Evolutionary conservation across 345 rosid genomes (phyloP).

Genomic region (Corchorus olitorius): DNA sequence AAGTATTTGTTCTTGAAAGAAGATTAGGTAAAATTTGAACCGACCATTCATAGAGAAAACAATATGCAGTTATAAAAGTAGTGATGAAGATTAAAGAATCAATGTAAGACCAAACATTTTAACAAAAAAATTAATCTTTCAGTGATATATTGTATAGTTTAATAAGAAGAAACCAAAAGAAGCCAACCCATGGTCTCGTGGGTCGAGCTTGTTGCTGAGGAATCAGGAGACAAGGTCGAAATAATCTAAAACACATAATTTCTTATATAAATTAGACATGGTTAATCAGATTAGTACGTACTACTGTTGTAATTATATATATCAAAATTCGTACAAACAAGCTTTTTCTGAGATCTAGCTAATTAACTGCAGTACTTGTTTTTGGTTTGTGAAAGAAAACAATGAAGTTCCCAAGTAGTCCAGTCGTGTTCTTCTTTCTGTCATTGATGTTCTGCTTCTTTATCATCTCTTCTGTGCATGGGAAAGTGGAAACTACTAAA

Average conservation of each 20-base stretch:
- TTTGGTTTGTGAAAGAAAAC: not conserved
- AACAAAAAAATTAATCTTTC: not conserved
- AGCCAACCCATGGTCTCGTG: conserved; percentile 30
- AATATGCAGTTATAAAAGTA: not conserved
- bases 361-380: too few species aligned
- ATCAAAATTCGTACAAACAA: not conserved
- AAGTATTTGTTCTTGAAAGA: too few species aligned
- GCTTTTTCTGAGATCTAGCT: not conserved
- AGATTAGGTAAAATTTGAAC: too few species aligned
- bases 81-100: not conserved
- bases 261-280: not conserved
- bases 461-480: conserved; percentile 10
- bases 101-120: not conserved
- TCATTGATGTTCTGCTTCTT: conserved; percentile 9
- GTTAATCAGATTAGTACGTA: not conserved
- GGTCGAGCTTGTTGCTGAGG: conserved; percentile 29
- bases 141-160: conserved; percentile 3
- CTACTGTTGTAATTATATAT: not conserved
- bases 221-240: conserved; percentile 34
- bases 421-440: not conserved
- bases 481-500: conserved; percentile 5
- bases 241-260: conserved; percentile 7
- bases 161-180: conserved; percentile 19
- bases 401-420: conserved; percentile 11
- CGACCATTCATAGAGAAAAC: too few species aligned